Conservation (phyloP, 2,329 filamentous ascomycete species). For the Fragosphaeria purpurea region DNA sequence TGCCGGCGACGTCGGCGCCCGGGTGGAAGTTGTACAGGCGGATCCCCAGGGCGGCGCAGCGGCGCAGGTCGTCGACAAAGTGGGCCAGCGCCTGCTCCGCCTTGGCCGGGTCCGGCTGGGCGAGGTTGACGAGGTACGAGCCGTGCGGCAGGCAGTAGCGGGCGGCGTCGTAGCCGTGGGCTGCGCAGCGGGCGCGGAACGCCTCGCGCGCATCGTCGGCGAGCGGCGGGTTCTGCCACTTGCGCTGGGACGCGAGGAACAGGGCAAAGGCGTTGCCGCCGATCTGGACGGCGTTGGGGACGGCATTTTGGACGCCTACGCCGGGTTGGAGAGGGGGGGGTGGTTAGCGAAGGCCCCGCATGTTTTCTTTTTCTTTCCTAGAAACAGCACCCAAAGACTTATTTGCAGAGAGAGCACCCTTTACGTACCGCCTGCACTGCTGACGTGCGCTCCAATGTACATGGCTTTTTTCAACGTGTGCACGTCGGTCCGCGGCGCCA, state of each 20-base stretch:
- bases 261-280: slow-evolving; percentile 89
- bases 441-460: slow-evolving; percentile 88
- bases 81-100: slow-evolving; percentile 74
- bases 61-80: slow-evolving; percentile 78
- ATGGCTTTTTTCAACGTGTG: slow-evolving; percentile 56
- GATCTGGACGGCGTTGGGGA: slow-evolving; percentile 68
- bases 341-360: too few species aligned
- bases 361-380: too few species aligned
- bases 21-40: slow-evolving; percentile 97
- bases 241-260: slow-evolving; percentile 92
- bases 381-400: neutral
- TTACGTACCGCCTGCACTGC: slow-evolving; percentile 65
- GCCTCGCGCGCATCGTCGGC: slow-evolving; percentile 54
- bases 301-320: slow-evolving; percentile 76
- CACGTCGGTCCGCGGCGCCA: slow-evolving; percentile 58
- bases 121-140: slow-evolving; percentile 92
- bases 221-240: slow-evolving; percentile 80
- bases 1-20: slow-evolving; percentile 60
- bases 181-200: slow-evolving; percentile 59
- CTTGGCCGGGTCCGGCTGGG: slow-evolving; percentile 69
- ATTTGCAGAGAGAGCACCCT: neutral
- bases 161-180: slow-evolving; percentile 60
- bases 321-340: neutral
- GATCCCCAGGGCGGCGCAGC: slow-evolving; percentile 81
- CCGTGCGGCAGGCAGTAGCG: slow-evolving; percentile 82